Base-by-base conservation (phyloP, 306 rosid species). In the Astragalus glycyphyllos region DNA sequence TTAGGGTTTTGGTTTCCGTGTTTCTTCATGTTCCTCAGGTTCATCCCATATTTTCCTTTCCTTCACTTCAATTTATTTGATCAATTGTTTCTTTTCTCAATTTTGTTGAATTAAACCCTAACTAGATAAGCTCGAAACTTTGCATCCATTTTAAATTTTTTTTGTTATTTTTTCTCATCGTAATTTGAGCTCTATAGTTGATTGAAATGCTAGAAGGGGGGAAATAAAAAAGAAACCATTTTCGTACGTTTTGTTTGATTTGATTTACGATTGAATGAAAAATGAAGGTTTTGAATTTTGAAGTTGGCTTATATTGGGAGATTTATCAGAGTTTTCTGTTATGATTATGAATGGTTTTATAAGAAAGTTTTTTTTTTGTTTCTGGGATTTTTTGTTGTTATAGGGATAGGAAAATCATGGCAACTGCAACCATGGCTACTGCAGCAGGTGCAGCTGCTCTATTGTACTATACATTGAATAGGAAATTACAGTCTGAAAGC, bases 361-460 rank as follows among this genome's bases (percentile, higher is more conserved):
- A 4, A 40, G 2, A 32, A 31, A n/a, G n/a, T n/a, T 5, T 16
- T 11, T 12, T 15, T 45, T 31, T 14, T 9, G 42, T 0, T 7
- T 6, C 0, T 55, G 54, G 31, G 34, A 8, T 65, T 37, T 34
- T 26, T 58, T 61, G 46, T 11, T 57, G 35, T 79, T 75, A 16
- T 67, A 84, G 86, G 89, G 83, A 73, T 44, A 65, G 69, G 41
- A 48, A 69, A 69, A 53, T 87, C 67, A 94, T 94, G 97, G 94
- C 98, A 84, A 87, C 98, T 80, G 96, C 97, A 75, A 94, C 96
- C 62, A 83, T 94, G 97, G 97, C 98, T 35, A 94, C 98, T 68
- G 96, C 98, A 61, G 97, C 96, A 15, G 98, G 97, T 66, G 97
- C 97, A 74, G 97, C 96, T 77, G 98, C 98, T 61, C 86, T 94